Evolutionary conservation across 495 filamentous ascomycete genomes (phyloP).

Genomic region (Xylaria scruposa): DNA sequence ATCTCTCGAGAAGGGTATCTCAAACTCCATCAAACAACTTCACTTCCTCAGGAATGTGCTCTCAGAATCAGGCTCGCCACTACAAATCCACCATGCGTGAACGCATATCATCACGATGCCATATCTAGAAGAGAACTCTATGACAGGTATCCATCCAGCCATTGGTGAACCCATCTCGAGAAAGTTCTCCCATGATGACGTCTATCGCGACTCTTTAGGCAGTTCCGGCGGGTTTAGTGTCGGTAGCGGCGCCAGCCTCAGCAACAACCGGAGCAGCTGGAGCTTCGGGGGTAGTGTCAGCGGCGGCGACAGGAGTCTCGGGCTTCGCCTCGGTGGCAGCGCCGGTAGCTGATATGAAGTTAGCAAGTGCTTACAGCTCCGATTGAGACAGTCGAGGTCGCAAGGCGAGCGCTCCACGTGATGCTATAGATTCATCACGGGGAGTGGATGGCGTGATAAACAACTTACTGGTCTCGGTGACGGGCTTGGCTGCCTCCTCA

Average conservation of each 20-base stretch:
- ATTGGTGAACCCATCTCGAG: slow-evolving; percentile 1
- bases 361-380: slow-evolving; percentile 16
- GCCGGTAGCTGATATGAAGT: slow-evolving; percentile 15
- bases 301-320: slow-evolving; percentile 36
- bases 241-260: slow-evolving; percentile 27
- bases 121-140: slow-evolving; percentile 8
- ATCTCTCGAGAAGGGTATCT: slow-evolving; percentile 30
- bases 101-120: neutral
- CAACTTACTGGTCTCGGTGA: slow-evolving; percentile 18
- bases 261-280: slow-evolving; percentile 40
- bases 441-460: slow-evolving; percentile 1
- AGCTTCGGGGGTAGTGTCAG: slow-evolving; percentile 29
- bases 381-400: neutral
- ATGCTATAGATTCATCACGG: neutral
- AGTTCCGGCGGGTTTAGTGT: slow-evolving; percentile 30
- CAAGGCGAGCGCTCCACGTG: neutral
- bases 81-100: neutral
- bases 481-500: slow-evolving; percentile 19
- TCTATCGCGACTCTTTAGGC: neutral
- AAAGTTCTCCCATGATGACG: slow-evolving; percentile 8
- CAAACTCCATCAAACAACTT: slow-evolving; percentile 29
- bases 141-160: slow-evolving; percentile 5
- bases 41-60: slow-evolving; percentile 14
- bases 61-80: neutral
- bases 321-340: slow-evolving; percentile 32